A percentile compares a stretch with the other conserved stretches of the same genome.
phyloP scores from a whole-genome alignment of 345 rosid genomes.

The Salix koriyanagi region DNA sequence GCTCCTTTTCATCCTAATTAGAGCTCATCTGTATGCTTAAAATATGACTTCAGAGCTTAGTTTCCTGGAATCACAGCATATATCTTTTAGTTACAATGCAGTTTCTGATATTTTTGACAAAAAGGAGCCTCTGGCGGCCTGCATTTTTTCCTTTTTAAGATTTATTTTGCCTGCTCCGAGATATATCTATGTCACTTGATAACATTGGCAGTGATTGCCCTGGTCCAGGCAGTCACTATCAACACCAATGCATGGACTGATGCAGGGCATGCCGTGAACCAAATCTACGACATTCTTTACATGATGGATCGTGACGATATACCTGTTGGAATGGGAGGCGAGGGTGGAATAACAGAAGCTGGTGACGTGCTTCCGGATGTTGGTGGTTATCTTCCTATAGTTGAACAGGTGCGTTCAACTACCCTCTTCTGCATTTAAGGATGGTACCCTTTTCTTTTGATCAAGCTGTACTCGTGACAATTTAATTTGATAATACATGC shows the following conservation, averaged over 20 bases:
- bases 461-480: neutral
- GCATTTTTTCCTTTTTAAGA: too few relatives aligned
- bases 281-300: conserved; percentile 77
- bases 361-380: conserved; percentile 68
- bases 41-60: neutral
- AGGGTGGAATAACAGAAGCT: conserved; percentile 66
- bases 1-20: neutral
- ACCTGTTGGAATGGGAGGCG: conserved; percentile 84
- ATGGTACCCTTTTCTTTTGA: neutral
- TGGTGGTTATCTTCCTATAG: conserved; percentile 87
- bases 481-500: too few relatives aligned
- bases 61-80: neutral
- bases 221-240: conserved; percentile 66
- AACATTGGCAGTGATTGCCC: neutral
- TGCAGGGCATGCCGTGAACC: conserved; percentile 90
- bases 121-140: neutral
- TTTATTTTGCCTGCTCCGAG: too few relatives aligned
- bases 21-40: neutral
- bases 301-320: conserved; percentile 90
- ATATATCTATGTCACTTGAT: too few relatives aligned
- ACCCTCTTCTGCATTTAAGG: too few relatives aligned
- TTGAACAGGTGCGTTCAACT: conserved; percentile 63
- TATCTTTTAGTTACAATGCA: neutral
- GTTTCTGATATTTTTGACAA: neutral
- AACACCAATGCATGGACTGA: conserved; percentile 74